Percentiles rank a stretch among this genome's conserved stretches.
phyloP scores from a whole-genome alignment of 345 rosid species.

The Excoecaria agallocha region DNA sequence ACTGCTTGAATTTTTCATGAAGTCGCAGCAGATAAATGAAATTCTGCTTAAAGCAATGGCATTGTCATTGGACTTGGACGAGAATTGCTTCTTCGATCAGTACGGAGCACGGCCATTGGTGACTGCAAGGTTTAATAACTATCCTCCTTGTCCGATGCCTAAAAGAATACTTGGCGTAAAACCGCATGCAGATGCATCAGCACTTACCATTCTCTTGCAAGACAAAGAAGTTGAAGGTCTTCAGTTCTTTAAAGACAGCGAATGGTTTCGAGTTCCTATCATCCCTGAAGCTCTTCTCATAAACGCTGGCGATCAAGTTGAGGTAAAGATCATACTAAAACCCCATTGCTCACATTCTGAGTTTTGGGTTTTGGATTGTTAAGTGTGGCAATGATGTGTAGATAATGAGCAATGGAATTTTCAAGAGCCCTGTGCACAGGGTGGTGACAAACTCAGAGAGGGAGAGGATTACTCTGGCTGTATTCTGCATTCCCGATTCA shows the following conservation, averaged over 20 bases:
- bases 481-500: slow-evolving; percentile 41
- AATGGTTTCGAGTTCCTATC: slow-evolving; percentile 51
- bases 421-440: slow-evolving; percentile 50
- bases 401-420: slow-evolving; percentile 65
- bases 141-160: slow-evolving; percentile 62
- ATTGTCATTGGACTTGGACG: slow-evolving; percentile 45
- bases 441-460: slow-evolving; percentile 47
- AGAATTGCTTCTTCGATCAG: slow-evolving; percentile 42
- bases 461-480: slow-evolving; percentile 51
- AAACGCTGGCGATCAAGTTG: slow-evolving; percentile 50
- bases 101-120: slow-evolving; percentile 36
- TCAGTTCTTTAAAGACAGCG: slow-evolving; percentile 46
- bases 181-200: slow-evolving; percentile 62
- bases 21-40: slow-evolving; percentile 23
- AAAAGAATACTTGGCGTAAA: slow-evolving; percentile 48
- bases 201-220: slow-evolving; percentile 50
- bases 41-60: slow-evolving; percentile 51
- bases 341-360: background rate
- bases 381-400: slow-evolving; percentile 2
- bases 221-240: slow-evolving; percentile 64
- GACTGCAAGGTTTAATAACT: slow-evolving; percentile 52
- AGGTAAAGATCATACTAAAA: background rate
- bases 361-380: background rate
- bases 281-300: slow-evolving; percentile 44
- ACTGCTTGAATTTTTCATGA: slow-evolving; percentile 40